A percentile compares a stretch with the other conserved stretches of the same genome.
Conservation (phyloP, 202 grass and related monocot genomes). For the Schoenoplectus triqueter region DNA sequence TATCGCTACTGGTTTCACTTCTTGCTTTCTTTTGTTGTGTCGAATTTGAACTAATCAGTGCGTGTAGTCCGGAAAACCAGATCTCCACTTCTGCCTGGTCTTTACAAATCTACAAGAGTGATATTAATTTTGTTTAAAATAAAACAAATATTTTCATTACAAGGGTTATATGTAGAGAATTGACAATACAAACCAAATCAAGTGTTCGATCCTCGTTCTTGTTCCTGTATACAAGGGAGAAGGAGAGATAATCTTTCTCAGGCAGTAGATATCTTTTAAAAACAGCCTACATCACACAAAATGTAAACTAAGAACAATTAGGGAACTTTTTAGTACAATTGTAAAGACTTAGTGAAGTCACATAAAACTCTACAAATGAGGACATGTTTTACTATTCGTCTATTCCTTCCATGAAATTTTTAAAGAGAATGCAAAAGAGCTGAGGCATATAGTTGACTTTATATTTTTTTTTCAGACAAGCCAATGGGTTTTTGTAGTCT, state of each 20-base stretch:
- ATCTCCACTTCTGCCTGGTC: constrained; percentile 89
- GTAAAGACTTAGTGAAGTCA: neutral
- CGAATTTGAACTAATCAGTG: constrained; percentile 58
- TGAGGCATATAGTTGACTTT: neutral
- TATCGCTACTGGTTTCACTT: constrained; percentile 52
- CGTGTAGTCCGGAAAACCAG: constrained; percentile 73
- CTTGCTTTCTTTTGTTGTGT: constrained; percentile 45
- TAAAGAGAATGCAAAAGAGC: no score
- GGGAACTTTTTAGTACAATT: constrained; percentile 20
- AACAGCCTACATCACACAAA: constrained; percentile 53
- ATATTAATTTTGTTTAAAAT: constrained; percentile 29
- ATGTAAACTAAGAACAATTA: constrained; percentile 39
- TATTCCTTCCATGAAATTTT: neutral
- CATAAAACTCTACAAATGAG: neutral
- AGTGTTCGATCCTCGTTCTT: constrained; percentile 78
- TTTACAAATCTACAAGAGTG: constrained; percentile 76
- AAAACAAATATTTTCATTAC: constrained; percentile 7
- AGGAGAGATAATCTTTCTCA: constrained; percentile 88
- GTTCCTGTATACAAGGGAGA: constrained; percentile 83
- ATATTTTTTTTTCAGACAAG: constrained; percentile 20
- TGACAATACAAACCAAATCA: constrained; percentile 55
- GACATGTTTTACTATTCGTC: neutral
- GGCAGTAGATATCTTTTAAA: constrained; percentile 75
- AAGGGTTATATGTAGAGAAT: constrained; percentile 37
- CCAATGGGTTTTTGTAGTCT: neutral